Conservation (phyloP, 768 basidiomycete genomes). For the Suillus cothurnatus region DNA sequence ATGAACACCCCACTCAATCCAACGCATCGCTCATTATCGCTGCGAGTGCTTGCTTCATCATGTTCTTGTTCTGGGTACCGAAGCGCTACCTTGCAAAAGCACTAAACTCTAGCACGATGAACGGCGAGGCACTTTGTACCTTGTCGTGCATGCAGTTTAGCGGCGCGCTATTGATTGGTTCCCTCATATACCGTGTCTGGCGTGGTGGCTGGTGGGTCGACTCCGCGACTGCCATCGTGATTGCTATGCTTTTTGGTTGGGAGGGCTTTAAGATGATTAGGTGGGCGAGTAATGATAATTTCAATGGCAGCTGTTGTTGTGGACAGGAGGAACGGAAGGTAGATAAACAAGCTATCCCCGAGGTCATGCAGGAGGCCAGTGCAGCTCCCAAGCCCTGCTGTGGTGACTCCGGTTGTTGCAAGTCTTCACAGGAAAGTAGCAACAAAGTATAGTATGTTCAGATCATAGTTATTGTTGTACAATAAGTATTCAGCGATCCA, state of each 20-base stretch:
- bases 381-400: neutral
- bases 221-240: slow-evolving; percentile 42
- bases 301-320: slow-evolving; percentile 42
- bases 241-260: slow-evolving; percentile 45
- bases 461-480: neutral
- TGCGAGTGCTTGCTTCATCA: slow-evolving; percentile 40
- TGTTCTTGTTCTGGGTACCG: slow-evolving; percentile 44
- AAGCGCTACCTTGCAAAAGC: slow-evolving; percentile 47
- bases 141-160: slow-evolving; percentile 48
- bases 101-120: slow-evolving; percentile 46
- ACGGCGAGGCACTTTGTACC: slow-evolving; percentile 47
- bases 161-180: slow-evolving; percentile 43
- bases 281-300: slow-evolving; percentile 38
- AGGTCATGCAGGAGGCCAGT: neutral
- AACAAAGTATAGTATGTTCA: neutral
- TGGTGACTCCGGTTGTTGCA: neutral
- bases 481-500: neutral
- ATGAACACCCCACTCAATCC: slow-evolving; percentile 40
- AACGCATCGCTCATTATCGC: slow-evolving; percentile 46
- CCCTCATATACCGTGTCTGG: slow-evolving; percentile 43
- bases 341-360: neutral
- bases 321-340: slow-evolving; percentile 1
- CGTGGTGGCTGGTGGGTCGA: slow-evolving; percentile 53
- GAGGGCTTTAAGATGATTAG: slow-evolving; percentile 46
- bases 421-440: neutral